Evolutionary conservation across 2,329 filamentous ascomycete genomes (phyloP).

Genomic region (Calonectria leucothoes): DNA sequence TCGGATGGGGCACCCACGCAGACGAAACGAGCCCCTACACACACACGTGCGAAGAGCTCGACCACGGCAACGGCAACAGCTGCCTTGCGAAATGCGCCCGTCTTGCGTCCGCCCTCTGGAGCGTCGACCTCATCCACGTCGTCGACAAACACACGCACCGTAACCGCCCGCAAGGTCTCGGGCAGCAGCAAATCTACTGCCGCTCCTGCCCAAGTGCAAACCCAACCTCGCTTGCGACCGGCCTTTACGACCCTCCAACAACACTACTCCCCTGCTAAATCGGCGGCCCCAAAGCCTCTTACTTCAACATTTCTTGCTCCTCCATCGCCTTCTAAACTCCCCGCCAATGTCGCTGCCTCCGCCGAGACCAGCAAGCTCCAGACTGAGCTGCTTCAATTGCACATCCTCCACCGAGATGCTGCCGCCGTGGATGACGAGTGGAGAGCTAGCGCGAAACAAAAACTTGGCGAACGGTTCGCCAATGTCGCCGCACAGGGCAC

Average conservation of each 20-base stretch:
- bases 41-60: constrained; percentile 49
- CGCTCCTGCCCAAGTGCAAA: constrained; percentile 29
- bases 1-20: constrained; percentile 39
- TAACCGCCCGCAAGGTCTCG: constrained; percentile 13
- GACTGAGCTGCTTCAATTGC: constrained; percentile 73
- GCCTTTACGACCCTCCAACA: constrained; percentile 74
- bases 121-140: constrained; percentile 35
- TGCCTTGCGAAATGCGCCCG: constrained; percentile 36
- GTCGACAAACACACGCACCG: constrained; percentile 30
- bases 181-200: constrained; percentile 34
- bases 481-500: constrained; percentile 49
- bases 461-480: constrained; percentile 60
- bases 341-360: constrained; percentile 68
- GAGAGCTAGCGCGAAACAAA: constrained; percentile 65
- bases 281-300: constrained; percentile 70
- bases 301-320: constrained; percentile 68
- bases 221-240: constrained; percentile 57
- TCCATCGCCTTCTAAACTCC: constrained; percentile 70
- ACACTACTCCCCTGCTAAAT: constrained; percentile 75
- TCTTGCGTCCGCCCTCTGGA: constrained; percentile 46
- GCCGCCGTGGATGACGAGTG: constrained; percentile 59
- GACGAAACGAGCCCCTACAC: constrained; percentile 35
- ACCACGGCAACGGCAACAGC: constrained; percentile 37
- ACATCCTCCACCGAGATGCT: constrained; percentile 70
- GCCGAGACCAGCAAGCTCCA: constrained; percentile 70